Evolutionary conservation across 345 rosid species (phyloP).

Genomic region (Syzygium aqueum): DNA sequence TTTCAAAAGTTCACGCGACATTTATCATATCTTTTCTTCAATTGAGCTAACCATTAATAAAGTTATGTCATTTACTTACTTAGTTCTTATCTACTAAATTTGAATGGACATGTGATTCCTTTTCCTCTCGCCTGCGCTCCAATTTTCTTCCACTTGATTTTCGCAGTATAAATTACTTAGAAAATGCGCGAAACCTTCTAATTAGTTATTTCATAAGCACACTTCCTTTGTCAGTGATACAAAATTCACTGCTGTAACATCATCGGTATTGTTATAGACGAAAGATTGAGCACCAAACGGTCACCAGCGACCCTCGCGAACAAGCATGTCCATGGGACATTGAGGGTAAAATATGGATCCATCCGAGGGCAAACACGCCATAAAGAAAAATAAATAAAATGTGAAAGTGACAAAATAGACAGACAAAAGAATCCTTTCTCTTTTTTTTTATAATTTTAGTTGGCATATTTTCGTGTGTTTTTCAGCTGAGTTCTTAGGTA

Average conservation of each 20-base stretch:
- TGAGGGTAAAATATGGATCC: not conserved
- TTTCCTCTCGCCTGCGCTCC: fast-evolving
- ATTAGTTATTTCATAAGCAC: not conserved
- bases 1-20: not conserved
- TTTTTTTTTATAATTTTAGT: not conserved
- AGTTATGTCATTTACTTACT: not conserved
- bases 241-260: not conserved
- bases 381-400: not conserved
- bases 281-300: not conserved
- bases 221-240: not conserved
- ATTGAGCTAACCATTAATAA: not conserved
- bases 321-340: not conserved
- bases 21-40: not conserved
- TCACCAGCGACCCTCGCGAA: not conserved
- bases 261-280: not conserved
- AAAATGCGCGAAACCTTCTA: not conserved
- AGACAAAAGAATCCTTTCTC: not conserved
- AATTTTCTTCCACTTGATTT: not conserved
- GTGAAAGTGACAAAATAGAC: not conserved
- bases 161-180: not conserved
- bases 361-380: not conserved
- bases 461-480: not conserved
- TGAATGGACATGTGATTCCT: not conserved
- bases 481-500: not conserved
- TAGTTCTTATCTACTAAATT: not conserved